Base-by-base conservation (phyloP, 169 alveolate species). In the Babesia sp. region DNA sequence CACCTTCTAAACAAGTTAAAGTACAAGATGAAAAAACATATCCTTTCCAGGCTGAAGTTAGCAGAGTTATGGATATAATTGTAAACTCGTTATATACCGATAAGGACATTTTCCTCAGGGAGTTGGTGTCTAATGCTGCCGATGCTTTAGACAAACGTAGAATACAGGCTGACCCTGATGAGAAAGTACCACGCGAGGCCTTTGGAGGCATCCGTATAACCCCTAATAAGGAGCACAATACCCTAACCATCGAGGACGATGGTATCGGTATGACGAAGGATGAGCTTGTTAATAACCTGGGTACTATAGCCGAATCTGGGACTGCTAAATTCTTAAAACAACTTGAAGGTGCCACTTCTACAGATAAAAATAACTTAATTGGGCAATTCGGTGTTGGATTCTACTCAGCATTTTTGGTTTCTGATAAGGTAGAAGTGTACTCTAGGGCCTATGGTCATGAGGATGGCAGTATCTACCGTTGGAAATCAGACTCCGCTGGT, bases 331-430 rank as follows among this genome's bases (percentile, higher is more conserved):
- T 82, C 88, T 94, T 77, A n/a, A 55, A 81, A 24, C 89, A 71
- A 76, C 80, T 95, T 37, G 98, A 95, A 81, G 92, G 95, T 3
- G 90, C 85, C 5, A 96, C 94, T 12, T 16, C 41, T 0, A 64
- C 20, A 24, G 97, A 96, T 26, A 97, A 95, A 42, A 91, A 96
- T 64, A 95, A 94, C 84, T 90, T 98, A 76, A 98, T 98, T 78
- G 99, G 99, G 31, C 99, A 98, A 90, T 98, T 98, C 76, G 99
- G 99, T 67, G 99, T 98, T 54, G 99, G 99, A 48, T 98, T 98
- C 92, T 98, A 98, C 92, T 95, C 99, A 34, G 93, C 99, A 68
- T 98, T 94, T 93, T 91, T 98, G 74, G 99, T 97, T 37, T 98
- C 99, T 26, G 95, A 97, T 82, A 93, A 94, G 73, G 99, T 98